Percentiles rank a stretch among this genome's conserved stretches.
Evolutionary conservation across 1,284 basidiomycete species (phyloP).

Genomic region (Salmacisia buchloeana): DNA sequence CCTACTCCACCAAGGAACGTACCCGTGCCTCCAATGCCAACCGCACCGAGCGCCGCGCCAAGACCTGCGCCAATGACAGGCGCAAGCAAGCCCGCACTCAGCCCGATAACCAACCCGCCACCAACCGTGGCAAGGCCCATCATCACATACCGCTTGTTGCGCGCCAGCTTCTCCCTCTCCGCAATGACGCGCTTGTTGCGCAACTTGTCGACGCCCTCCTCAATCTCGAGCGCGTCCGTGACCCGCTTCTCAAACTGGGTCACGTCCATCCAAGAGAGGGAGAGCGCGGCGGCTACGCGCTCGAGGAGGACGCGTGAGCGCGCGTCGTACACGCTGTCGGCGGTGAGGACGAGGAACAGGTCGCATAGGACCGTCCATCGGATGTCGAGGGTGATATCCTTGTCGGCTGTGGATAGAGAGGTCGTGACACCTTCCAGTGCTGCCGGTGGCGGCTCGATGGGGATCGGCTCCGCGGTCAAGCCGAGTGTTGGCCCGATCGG

Average conservation of each 20-base stretch:
- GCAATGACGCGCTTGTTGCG: conserved; percentile 32
- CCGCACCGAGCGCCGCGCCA: conserved; percentile 43
- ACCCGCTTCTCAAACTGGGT: conserved; percentile 50
- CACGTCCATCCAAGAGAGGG: conserved; percentile 49
- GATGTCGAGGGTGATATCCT: conserved; percentile 48
- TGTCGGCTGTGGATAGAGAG: conserved; percentile 36
- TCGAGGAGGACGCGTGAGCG: conserved; percentile 48
- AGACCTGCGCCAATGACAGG: conserved; percentile 49
- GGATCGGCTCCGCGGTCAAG: conserved; percentile 34
- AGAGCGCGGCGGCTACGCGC: conserved; percentile 38
- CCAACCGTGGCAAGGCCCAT: conserved; percentile 49
- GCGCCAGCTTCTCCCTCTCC: conserved; percentile 29
- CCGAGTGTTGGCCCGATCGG: conserved; percentile 15
- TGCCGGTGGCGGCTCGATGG: conserved; percentile 32
- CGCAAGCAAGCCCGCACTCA: conserved; percentile 45
- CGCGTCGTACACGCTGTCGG: conserved; percentile 48
- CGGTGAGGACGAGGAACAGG: conserved; percentile 48
- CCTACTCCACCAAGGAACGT: conserved; percentile 47
- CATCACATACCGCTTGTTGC: conserved; percentile 43
- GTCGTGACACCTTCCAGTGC: conserved; percentile 48
- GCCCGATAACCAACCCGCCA: conserved; percentile 48
- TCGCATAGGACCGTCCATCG: conserved; percentile 50
- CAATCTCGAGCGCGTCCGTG: conserved; percentile 47
- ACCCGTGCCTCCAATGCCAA: conserved; percentile 47
- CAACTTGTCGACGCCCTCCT: conserved; percentile 43